Base-by-base conservation (phyloP, 768 basidiomycete species). In the Lactarius indigo region DNA sequence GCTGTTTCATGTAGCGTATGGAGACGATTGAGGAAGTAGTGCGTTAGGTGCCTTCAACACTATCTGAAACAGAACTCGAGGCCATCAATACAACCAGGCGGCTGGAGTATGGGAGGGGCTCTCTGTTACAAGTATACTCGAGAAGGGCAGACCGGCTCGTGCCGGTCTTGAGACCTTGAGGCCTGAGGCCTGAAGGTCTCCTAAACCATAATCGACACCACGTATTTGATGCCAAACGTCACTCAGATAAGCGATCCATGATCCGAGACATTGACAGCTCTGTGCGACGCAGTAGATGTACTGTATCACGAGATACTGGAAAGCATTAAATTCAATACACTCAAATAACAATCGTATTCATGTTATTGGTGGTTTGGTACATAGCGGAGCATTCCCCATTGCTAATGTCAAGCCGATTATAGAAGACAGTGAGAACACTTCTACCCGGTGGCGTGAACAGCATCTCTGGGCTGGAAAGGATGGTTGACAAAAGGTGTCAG, bases 401-500 rank as follows among this genome's bases (percentile, higher is more conserved):
- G 10, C 31, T 20, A 28, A 20, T 9, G 20, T 44, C 28, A 30
- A 30, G 28, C 17, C 17, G 17, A 12, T 37, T 52, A 33, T 18
- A 23, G 42, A 31, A 63, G 12, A 17, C 30, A 44, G 17, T 8
- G n/a, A 44, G 12, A 35, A 10, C 9, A 52, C 18, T 35, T 44
- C 54, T 64, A 72, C 17, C 13, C 26, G 17, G 75, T 75, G 26
- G 73, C 41, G 52, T 79, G 78, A 39, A 72, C 71, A n/a, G 73
- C 69, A 54, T 70, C 70, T 69, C 74, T 72, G 54, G 78, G 72
- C 76, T 78, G 37, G 28, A 37, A 12, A 23, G 31, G 59, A 8
- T 30, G 28, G 59, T 31, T 17, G 39, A 17, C 26, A 52, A 55
- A 56, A 31, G 39, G n/a, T 26, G 20, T 28, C 44, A 58, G 57